Percentiles rank a stretch among this genome's conserved stretches.
Conservation (phyloP, 495 filamentous ascomycete species). For the Penicillium samsonianum region DNA sequence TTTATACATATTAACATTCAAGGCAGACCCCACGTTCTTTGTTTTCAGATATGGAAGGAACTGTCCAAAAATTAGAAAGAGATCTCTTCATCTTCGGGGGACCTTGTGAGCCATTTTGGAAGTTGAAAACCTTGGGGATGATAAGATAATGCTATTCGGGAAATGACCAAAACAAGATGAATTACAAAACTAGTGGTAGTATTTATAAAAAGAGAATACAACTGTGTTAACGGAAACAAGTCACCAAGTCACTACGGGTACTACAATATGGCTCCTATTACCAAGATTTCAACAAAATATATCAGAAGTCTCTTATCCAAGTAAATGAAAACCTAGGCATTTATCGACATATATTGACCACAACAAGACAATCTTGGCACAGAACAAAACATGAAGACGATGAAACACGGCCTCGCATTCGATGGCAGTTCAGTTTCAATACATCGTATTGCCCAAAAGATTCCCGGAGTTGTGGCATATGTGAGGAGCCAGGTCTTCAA, state of each 20-base stretch:
- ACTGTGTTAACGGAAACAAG: background rate
- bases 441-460: too few species aligned
- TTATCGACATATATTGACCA: background rate
- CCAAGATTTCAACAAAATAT: background rate
- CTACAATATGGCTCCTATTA: background rate
- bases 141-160: background rate
- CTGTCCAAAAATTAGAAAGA: background rate
- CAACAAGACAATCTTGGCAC: background rate
- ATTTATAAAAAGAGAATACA: background rate
- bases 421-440: background rate
- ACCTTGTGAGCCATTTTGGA: background rate
- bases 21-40: background rate
- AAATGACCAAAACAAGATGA: background rate
- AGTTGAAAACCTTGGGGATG: background rate
- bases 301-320: background rate
- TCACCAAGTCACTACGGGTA: background rate
- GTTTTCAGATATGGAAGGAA: background rate
- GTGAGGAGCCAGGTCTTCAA: slow-evolving; percentile 28
- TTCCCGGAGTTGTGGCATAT: background rate
- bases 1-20: background rate
- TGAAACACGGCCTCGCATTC: background rate
- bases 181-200: background rate
- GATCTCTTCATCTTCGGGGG: background rate
- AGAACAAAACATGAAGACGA: background rate
- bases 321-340: background rate